Evolutionary conservation across 768 basidiomycete genomes (phyloP).

Genomic region (Cubamyces sp.): DNA sequence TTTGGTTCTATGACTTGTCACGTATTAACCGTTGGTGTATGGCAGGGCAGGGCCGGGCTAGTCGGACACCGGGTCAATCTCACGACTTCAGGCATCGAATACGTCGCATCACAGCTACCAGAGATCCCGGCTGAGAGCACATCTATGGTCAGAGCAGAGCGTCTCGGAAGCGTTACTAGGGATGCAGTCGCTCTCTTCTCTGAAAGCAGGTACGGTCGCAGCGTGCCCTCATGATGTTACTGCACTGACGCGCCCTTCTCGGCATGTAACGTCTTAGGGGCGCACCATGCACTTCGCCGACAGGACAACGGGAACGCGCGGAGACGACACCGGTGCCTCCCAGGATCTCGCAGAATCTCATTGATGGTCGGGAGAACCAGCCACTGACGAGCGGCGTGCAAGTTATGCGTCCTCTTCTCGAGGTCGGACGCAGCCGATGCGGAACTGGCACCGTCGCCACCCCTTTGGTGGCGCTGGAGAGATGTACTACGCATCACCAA

Average conservation of each 20-base stretch:
- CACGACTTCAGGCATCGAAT: constrained; percentile 1
- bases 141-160: not conserved
- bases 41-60: not conserved
- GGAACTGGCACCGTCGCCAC: not conserved
- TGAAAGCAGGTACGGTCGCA: not conserved
- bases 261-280: not conserved
- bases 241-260: not conserved
- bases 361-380: not conserved
- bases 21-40: not conserved
- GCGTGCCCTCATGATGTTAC: not conserved
- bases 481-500: not conserved
- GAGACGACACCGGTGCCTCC: not conserved
- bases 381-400: not conserved
- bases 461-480: not conserved
- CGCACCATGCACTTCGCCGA: not conserved
- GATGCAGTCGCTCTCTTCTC: not conserved
- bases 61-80: not conserved
- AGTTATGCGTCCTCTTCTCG: not conserved
- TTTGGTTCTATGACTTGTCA: no score
- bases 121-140: not conserved
- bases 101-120: not conserved
- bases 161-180: not conserved
- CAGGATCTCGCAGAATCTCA: not conserved
- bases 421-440: constrained; percentile 11
- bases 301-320: not conserved